phyloP scores from a whole-genome alignment of 225 moss, liverwort and hornwort species.

The Polytrichum commune region DNA sequence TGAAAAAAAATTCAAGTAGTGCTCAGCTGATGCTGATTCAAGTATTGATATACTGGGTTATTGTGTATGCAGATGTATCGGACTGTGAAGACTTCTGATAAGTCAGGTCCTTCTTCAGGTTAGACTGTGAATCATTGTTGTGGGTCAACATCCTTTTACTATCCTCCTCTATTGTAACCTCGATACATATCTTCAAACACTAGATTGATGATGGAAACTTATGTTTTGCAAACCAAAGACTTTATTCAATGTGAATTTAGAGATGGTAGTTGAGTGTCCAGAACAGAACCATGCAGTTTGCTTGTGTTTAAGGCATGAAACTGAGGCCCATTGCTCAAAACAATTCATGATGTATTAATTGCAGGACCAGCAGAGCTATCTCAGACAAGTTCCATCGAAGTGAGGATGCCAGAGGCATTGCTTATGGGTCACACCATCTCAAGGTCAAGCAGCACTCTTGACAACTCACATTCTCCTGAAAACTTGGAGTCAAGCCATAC shows the following conservation, averaged over 20 bases:
- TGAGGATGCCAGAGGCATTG: conserved; percentile 5
- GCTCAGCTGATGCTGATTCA: neutral
- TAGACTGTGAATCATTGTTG: conserved; percentile 1
- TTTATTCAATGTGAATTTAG: no score
- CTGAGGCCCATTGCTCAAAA: no score
- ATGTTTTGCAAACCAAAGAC: no score
- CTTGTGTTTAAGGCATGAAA: no score
- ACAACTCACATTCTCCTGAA: conserved; percentile 19
- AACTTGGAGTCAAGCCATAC: conserved; percentile 23
- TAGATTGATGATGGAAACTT: no score
- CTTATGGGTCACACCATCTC: conserved; percentile 24
- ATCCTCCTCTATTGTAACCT: no score
- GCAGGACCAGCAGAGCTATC: conserved; percentile 24
- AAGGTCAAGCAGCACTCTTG: conserved; percentile 18
- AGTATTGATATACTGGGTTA: no score
- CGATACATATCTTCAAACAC: no score
- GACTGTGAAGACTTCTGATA: conserved; percentile 87
- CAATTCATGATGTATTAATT: neutral
- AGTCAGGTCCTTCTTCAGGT: conserved; percentile 79
- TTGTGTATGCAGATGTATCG: conserved; percentile 82
- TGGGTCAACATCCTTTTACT: no score
- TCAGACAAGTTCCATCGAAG: conserved; percentile 11
- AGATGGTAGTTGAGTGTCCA: no score
- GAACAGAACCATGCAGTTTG: no score
- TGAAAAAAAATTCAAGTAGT: neutral